phyloP scores from a whole-genome alignment of 1,284 basidiomycete genomes.

The Calocybe gambosa region DNA sequence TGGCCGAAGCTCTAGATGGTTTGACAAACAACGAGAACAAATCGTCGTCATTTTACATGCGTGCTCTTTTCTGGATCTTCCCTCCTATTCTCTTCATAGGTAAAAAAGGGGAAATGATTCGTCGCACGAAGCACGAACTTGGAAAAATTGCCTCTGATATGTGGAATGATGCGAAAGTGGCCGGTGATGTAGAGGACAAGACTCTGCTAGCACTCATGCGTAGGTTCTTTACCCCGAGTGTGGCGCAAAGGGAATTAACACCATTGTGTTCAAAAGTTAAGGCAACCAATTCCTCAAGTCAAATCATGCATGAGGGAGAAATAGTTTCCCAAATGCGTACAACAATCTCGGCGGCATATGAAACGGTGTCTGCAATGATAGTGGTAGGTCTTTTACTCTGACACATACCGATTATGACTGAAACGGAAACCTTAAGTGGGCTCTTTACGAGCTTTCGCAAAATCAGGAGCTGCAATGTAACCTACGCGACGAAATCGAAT shows the following conservation, averaged over 20 bases:
- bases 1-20: constrained; percentile 46
- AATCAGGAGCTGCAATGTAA: constrained; percentile 38
- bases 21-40: constrained; percentile 54
- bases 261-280: constrained; percentile 27
- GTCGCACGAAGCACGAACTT: constrained; percentile 41
- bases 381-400: constrained; percentile 30
- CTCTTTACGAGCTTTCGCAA: constrained; percentile 50
- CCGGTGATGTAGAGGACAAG: constrained; percentile 33
- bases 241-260: constrained; percentile 1
- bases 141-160: constrained; percentile 43
- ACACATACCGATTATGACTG: constrained; percentile 1
- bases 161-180: constrained; percentile 45
- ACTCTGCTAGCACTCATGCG: constrained; percentile 48
- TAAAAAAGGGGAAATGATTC: constrained; percentile 52
- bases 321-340: constrained; percentile 54
- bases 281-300: constrained; percentile 30
- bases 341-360: constrained; percentile 58
- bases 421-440: constrained; percentile 36
- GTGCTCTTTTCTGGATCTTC: constrained; percentile 53
- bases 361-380: constrained; percentile 50
- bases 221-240: constrained; percentile 22
- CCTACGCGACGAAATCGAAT: constrained; percentile 44
- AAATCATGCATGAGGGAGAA: constrained; percentile 40
- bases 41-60: constrained; percentile 54
- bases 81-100: constrained; percentile 49